phyloP scores from a whole-genome alignment of 202 grass and related monocot species.

The Brachypodium distachyon region DNA sequence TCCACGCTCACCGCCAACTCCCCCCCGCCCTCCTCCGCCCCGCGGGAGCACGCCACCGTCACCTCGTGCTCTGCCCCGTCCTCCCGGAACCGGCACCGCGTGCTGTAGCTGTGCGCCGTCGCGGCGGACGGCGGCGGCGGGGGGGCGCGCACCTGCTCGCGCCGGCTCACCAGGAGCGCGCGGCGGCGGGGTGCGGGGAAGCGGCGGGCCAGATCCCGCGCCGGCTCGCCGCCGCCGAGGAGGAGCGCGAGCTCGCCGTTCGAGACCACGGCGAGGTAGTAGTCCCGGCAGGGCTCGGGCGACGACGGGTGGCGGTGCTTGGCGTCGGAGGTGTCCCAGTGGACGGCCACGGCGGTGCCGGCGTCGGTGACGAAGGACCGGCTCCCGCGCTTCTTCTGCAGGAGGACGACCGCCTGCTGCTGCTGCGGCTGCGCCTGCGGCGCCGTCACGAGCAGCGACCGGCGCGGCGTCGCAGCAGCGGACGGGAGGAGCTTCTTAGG shows the following conservation, averaged over 20 bases:
- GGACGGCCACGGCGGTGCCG: slow-evolving; percentile 35
- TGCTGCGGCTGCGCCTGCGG: not conserved
- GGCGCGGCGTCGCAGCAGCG: slow-evolving; percentile 18
- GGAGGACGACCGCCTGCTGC: too few species aligned
- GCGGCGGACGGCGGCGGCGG: not conserved
- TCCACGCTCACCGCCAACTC: slow-evolving; percentile 64
- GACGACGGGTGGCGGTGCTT: not conserved
- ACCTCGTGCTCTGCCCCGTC: slow-evolving; percentile 75
- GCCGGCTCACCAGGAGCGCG: slow-evolving; percentile 31
- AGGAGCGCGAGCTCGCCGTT: too few species aligned
- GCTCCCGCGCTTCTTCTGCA: slow-evolving; percentile 61
- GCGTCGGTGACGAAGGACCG: slow-evolving; percentile 48
- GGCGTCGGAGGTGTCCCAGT: slow-evolving; percentile 68
- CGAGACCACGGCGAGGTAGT: slow-evolving; percentile 54
- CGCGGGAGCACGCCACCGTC: slow-evolving; percentile 55
- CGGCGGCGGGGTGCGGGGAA: slow-evolving; percentile 19
- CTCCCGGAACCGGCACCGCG: slow-evolving; percentile 55
- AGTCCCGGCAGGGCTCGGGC: slow-evolving; percentile 46
- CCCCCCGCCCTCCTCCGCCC: slow-evolving; percentile 20
- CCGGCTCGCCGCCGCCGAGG: slow-evolving; percentile 50
- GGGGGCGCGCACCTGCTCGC: slow-evolving; percentile 48
- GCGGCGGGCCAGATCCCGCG: slow-evolving; percentile 25
- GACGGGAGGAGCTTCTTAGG: not conserved
- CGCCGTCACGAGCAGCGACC: not conserved
- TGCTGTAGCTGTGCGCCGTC: slow-evolving; percentile 45